Evolutionary conservation across 306 rosid genomes (phyloP).

Genomic region (Medicago lupulina): DNA sequence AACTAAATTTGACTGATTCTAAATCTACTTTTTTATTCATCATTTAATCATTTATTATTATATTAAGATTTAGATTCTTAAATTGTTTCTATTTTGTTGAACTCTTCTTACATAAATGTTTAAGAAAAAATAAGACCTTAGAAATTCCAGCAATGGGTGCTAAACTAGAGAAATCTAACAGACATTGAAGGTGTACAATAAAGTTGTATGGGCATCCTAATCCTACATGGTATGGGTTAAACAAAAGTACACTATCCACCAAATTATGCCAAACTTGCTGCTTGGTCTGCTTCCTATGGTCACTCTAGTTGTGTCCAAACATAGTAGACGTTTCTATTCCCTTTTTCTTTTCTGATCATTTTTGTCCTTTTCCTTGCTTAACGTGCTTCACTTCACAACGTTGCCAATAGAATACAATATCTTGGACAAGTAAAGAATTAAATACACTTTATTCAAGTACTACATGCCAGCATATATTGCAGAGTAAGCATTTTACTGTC

Average conservation of each 20-base stretch:
- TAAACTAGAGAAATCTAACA: slow-evolving; percentile 1
- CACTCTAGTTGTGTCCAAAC: slow-evolving; percentile 26
- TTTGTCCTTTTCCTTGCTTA: slow-evolving; percentile 30
- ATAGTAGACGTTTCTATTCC: slow-evolving; percentile 47
- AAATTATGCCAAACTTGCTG: slow-evolving; percentile 54
- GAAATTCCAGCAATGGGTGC: background rate
- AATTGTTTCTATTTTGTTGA: background rate
- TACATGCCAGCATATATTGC: slow-evolving; percentile 18
- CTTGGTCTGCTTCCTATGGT: slow-evolving; percentile 39
- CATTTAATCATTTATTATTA: background rate
- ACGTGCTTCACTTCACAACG: slow-evolving; percentile 21
- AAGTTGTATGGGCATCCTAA: background rate
- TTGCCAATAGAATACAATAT: slow-evolving; percentile 34
- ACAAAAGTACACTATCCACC: slow-evolving; percentile 24
- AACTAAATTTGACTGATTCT: background rate
- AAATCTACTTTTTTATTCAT: background rate
- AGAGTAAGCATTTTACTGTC: slow-evolving; percentile 9
- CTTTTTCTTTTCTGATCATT: slow-evolving; percentile 45
- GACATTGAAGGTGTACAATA: background rate
- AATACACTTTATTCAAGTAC: slow-evolving; percentile 42
- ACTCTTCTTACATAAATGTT: background rate
- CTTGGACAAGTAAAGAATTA: slow-evolving; percentile 48
- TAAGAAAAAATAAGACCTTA: background rate
- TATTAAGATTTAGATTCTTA: background rate
- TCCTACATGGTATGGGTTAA: background rate